Base-by-base conservation (phyloP, 169 alveolate genomes). In the Eimeria sp. region DNA sequence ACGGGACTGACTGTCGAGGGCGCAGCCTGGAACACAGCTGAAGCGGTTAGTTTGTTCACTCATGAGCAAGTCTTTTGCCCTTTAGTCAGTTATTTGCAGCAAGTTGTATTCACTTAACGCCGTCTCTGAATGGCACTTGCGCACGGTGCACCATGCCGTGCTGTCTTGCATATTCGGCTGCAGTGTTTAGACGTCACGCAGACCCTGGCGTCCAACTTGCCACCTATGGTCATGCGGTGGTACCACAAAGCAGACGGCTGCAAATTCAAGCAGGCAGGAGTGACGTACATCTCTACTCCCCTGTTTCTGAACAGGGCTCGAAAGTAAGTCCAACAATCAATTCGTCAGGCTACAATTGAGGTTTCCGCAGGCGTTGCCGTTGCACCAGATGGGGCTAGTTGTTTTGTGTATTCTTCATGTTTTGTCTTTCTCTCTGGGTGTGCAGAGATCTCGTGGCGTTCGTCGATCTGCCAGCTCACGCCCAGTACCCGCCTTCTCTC, bases 1-100 rank as follows among this genome's bases (percentile, higher is more conserved):
- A 90, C 96, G 20, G 97, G 97, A 13, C 18, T 95, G 51, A 91
- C 97, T 27, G 76, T 95, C 7, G 97, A 95, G 20, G 97, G 97
- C 25, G 97, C 97, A 49, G 96, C 91, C 22, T 95, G 97, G 97
- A 80, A 95, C 72, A 47, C 96, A 25, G 40, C 30, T 4, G 70
- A 65, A 61, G 27, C 80, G 89, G 97, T 95, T 30, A 11, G 89
- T 40, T 18, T 11, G 61, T 7, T 34, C 40, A 34, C 40, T 34
- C 40, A 34, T 2, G 40, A 34, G 40, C 40, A 34, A 34, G 40
- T 34, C 40, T 34, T 34, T 34, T 34, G 40, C 40, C 40, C 40
- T 2, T 34, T 34, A 34, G 40, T 34, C 40, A 34, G 40, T 34
- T 34, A 1, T 34, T 34, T 34, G 40, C 40, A 34, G 40, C 40